Evolutionary conservation across 768 basidiomycete species (phyloP).

Genomic region (Mycena vitilis): DNA sequence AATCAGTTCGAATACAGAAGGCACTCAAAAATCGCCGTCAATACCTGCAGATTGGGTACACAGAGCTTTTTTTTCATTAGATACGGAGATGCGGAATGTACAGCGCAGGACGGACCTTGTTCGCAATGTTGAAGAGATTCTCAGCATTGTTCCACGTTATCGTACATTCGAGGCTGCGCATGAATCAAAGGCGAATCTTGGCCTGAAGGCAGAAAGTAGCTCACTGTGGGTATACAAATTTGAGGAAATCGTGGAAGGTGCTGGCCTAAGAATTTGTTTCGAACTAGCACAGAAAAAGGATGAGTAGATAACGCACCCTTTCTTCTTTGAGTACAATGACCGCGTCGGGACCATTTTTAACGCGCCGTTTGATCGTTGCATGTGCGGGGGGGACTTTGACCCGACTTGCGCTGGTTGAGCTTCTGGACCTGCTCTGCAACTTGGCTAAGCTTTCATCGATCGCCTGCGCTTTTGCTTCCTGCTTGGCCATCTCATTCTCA

Average conservation of each 20-base stretch:
- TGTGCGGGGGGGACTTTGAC: constrained; percentile 48
- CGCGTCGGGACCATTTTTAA: constrained; percentile 74
- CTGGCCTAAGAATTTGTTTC: constrained; percentile 60
- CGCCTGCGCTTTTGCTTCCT: constrained; percentile 51
- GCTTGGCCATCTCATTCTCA: constrained; percentile 27
- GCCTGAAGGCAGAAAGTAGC: constrained; percentile 40
- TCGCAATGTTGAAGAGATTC: constrained; percentile 88
- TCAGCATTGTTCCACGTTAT: constrained; percentile 97
- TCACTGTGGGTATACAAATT: constrained; percentile 94
- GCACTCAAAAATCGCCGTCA: constrained; percentile 60
- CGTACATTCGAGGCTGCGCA: constrained; percentile 82
- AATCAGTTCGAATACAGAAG: constrained; percentile 60
- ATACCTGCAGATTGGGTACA: too few relatives aligned
- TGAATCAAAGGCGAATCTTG: constrained; percentile 10
- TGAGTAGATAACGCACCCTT: constrained; percentile 59
- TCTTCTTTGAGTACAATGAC: constrained; percentile 93
- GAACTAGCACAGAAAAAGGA: background rate
- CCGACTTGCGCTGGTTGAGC: constrained; percentile 13
- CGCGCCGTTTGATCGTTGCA: constrained; percentile 54
- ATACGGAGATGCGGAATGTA: too few relatives aligned
- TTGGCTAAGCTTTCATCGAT: constrained; percentile 70
- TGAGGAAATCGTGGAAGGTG: constrained; percentile 94
- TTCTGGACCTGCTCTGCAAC: constrained; percentile 51
- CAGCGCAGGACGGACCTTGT: constrained; percentile 56
- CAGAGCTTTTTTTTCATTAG: too few relatives aligned